A percentile compares a stretch with the other conserved stretches of the same genome.
Evolutionary conservation across 2,329 filamentous ascomycete genomes (phyloP).

Genomic region (Thelonectria olida): DNA sequence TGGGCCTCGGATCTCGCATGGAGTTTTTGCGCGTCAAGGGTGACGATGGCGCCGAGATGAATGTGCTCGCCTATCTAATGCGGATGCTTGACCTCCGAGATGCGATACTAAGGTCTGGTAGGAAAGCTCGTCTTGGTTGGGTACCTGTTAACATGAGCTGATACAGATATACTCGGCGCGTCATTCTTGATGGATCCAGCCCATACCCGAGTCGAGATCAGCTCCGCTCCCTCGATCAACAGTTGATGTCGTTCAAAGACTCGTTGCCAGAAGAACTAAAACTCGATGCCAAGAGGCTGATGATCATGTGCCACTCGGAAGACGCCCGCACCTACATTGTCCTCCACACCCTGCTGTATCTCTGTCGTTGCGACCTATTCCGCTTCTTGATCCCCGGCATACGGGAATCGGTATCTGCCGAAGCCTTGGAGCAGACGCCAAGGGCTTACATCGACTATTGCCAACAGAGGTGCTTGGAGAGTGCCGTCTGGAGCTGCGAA

Average conservation of each 20-base stretch:
- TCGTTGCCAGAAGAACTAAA: slow-evolving; percentile 33
- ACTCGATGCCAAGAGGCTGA: slow-evolving; percentile 22
- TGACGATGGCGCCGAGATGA: slow-evolving; percentile 17
- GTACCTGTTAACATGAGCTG: no score
- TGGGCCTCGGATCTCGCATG: slow-evolving; percentile 30
- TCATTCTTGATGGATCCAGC: slow-evolving; percentile 26
- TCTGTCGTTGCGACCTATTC: slow-evolving; percentile 38
- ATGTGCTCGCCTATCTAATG: slow-evolving; percentile 32
- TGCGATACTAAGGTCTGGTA: slow-evolving; percentile 35
- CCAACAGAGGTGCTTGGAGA: slow-evolving; percentile 25
- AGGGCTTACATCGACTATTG: slow-evolving; percentile 29
- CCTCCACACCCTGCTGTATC: slow-evolving; percentile 29
- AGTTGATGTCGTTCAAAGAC: slow-evolving; percentile 29
- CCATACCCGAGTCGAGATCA: slow-evolving; percentile 27
- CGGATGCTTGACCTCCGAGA: slow-evolving; percentile 34
- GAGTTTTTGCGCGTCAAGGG: slow-evolving; percentile 19
- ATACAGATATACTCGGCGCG: slow-evolving; percentile 30
- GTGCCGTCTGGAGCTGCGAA: slow-evolving; percentile 9
- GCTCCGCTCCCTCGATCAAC: slow-evolving; percentile 24
- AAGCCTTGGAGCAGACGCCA: slow-evolving; percentile 23
- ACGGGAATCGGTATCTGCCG: slow-evolving; percentile 29
- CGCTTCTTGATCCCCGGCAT: slow-evolving; percentile 39
- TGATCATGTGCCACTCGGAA: slow-evolving; percentile 38
- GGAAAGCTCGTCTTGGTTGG: no score
- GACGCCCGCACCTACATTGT: slow-evolving; percentile 33